Evolutionary conservation across 2,329 filamentous ascomycete genomes (phyloP).

Genomic region (Decorospora gaudefroyi): DNA sequence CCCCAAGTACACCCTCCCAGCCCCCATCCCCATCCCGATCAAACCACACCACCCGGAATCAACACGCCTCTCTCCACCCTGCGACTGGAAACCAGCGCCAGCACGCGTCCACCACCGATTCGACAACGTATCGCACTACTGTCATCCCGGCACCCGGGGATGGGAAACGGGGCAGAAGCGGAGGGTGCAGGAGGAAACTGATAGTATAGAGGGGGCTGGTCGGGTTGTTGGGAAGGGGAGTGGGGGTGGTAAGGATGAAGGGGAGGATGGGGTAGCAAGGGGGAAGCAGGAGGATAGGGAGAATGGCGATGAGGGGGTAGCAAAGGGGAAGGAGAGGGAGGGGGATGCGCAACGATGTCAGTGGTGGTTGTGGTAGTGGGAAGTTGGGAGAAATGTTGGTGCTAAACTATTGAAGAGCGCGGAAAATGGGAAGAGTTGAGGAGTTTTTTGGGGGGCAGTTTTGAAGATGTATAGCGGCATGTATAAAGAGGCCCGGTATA

Average conservation of each 20-base stretch:
- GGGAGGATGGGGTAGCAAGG: neutral
- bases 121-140: neutral
- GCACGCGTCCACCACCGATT: slow-evolving; percentile 4
- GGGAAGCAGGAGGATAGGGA: neutral
- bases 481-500: neutral
- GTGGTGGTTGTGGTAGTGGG: neutral
- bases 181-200: slow-evolving; percentile 1
- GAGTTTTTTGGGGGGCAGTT: no score
- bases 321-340: neutral
- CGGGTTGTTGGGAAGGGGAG: neutral
- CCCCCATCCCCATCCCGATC: neutral
- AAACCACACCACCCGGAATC: neutral
- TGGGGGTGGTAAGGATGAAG: neutral
- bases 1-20: neutral
- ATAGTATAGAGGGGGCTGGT: slow-evolving; percentile 3
- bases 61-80: neutral
- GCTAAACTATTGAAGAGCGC: no score
- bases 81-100: neutral
- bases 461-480: neutral
- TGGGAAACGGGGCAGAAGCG: neutral
- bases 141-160: neutral
- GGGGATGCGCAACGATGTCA: neutral
- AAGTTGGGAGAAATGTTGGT: neutral
- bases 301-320: neutral
- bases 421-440: neutral